phyloP scores from a whole-genome alignment of 768 basidiomycete genomes.

The Gymnopilus junonius region DNA sequence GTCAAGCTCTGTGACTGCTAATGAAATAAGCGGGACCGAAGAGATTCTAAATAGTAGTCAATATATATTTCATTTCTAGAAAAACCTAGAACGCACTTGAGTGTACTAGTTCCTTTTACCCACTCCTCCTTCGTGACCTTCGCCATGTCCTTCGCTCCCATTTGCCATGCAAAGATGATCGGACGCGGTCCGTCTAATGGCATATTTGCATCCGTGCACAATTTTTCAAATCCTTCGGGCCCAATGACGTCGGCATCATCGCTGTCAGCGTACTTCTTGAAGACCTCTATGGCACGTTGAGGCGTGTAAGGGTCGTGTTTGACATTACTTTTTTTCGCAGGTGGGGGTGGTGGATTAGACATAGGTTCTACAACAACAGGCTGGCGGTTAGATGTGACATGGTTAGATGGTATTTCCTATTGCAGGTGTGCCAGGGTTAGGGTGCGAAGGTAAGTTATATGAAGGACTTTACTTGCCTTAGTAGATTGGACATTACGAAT shows the following conservation, averaged over 20 bases:
- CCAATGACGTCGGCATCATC: conserved; percentile 66
- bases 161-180: conserved; percentile 77
- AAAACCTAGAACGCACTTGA: conserved; percentile 36
- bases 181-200: conserved; percentile 75
- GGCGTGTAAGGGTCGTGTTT: conserved; percentile 52
- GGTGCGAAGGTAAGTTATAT: not conserved
- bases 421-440: not conserved
- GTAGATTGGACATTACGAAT: conserved; percentile 34
- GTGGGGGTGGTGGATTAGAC: conserved; percentile 14
- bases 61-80: not conserved
- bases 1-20: conserved; percentile 64
- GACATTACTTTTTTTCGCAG: conserved; percentile 19
- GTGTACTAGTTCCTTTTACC: conserved; percentile 53
- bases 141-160: conserved; percentile 72
- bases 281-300: conserved; percentile 56
- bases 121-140: conserved; percentile 74
- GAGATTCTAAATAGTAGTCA: conserved; percentile 35
- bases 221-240: conserved; percentile 69
- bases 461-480: conserved; percentile 23
- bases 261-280: conserved; percentile 60
- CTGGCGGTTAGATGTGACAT: not conserved
- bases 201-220: conserved; percentile 74
- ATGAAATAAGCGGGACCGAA: conserved; percentile 50
- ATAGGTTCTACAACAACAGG: not conserved
- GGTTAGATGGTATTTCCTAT: conserved; percentile 11